Evolutionary conservation across 371 early-diverging fungal species (phyloP), one percentile per base, ranked within the genome.

Genomic region (Gilbertella persicaria): DNA sequence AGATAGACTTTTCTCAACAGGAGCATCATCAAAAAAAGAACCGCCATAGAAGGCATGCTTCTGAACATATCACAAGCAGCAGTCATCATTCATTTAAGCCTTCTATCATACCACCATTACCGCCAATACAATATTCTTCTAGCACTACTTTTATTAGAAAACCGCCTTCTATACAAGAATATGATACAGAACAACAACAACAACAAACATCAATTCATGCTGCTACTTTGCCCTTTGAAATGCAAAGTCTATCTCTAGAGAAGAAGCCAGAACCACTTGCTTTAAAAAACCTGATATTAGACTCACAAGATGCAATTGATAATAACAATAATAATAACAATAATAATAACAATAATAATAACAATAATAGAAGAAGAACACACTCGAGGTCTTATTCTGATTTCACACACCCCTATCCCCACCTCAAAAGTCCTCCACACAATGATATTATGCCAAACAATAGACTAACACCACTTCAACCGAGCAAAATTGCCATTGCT

Each of bases 331-430:
- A 14, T 5, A 46, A n/a, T n/a, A n/a, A n/a, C n/a, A n/a, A n/a
- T n/a, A n/a, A 16, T 13, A 14, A 26, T 2, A 23, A 14, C 9
- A 46, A n/a, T n/a, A n/a, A n/a, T n/a, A n/a, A n/a, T n/a, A n/a
- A 16, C 37, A 14, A 26, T 2, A 23, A 14, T 5, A 46, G 55
- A 46, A 46, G 53, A 33, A 60, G 68, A 44, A 66, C 68, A 36
- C 77, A 76, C 41, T 61, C 73, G 5, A 64, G 73, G 23, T 76
- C 77, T 4, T 66, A 59, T 45, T 76, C 77, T n/a, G 77, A 76
- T 23, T 62, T 67, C 20, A 64, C 67, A 2, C 71, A 72, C 33
- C 69, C 72, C n/a, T 67, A 66, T 42, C 13, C 45, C n/a, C n/a
- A n/a, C n/a, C n/a, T n/a, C n/a, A n/a, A n/a, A n/a, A n/a, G n/a